Evolutionary conservation across 73 alveolate species (phyloP).

Genomic region (Paramecium biaurelia): DNA sequence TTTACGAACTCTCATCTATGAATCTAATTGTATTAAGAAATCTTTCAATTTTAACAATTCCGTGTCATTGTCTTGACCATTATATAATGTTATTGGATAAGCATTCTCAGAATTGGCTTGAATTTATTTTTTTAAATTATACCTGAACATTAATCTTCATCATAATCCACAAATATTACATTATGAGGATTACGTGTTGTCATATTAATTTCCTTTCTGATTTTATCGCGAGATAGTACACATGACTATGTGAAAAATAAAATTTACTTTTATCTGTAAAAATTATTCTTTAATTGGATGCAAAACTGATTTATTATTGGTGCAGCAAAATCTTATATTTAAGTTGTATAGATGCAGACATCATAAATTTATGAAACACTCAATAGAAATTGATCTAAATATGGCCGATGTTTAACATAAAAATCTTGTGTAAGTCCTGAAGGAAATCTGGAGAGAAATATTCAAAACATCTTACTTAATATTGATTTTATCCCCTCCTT

Average conservation of each 20-base stretch:
- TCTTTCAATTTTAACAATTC: background rate
- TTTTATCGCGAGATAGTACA: background rate
- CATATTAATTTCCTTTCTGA: background rate
- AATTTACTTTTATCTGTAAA: conserved; percentile 23
- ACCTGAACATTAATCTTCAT: background rate
- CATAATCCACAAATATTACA: background rate
- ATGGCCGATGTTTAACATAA: conserved; percentile 10
- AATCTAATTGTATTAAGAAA: background rate
- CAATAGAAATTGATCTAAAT: background rate
- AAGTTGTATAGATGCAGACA: background rate
- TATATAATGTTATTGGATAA: background rate
- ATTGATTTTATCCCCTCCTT: background rate
- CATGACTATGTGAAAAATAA: conserved; percentile 28
- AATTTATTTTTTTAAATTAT: background rate
- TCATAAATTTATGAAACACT: background rate
- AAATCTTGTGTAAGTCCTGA: background rate
- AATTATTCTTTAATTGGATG: background rate
- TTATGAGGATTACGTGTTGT: background rate
- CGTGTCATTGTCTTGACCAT: background rate
- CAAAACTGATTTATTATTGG: background rate
- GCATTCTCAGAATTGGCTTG: background rate
- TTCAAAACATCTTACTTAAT: background rate
- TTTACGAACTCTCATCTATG: background rate
- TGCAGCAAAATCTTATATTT: background rate
- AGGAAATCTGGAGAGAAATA: background rate